phyloP scores from a whole-genome alignment of 805 yeast species.

The Maudiozyma barnettii region DNA sequence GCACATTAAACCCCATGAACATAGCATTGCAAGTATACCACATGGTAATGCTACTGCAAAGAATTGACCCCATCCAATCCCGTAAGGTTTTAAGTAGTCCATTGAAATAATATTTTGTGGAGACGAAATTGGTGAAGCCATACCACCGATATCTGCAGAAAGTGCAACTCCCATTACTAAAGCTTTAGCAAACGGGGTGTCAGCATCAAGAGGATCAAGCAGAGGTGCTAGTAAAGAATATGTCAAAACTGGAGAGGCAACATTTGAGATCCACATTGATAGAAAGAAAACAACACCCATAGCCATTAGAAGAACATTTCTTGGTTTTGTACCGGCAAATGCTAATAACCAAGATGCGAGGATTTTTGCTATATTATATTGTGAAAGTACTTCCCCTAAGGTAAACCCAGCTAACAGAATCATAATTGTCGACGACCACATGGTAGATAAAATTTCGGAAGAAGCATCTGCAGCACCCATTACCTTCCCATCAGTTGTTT shows the following conservation, averaged over 20 bases:
- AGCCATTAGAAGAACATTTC: slow-evolving; percentile 62
- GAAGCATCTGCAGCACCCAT: slow-evolving; percentile 60
- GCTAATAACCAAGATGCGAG: slow-evolving; percentile 77
- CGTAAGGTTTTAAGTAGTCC: slow-evolving; percentile 62
- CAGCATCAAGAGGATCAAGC: slow-evolving; percentile 64
- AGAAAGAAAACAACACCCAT: slow-evolving; percentile 80
- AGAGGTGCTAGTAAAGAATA: slow-evolving; percentile 82
- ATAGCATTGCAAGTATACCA: slow-evolving; percentile 47
- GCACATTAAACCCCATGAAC: slow-evolving; percentile 61
- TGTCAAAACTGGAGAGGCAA: slow-evolving; percentile 91
- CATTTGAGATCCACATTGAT: slow-evolving; percentile 94
- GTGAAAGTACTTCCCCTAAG: slow-evolving; percentile 85
- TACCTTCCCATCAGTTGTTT: slow-evolving; percentile 41
- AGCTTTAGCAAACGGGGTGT: slow-evolving; percentile 73
- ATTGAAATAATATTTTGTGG: slow-evolving; percentile 93
- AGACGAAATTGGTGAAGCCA: slow-evolving; percentile 93
- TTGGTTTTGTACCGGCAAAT: slow-evolving; percentile 75
- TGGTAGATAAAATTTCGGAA: slow-evolving; percentile 58
- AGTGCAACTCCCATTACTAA: slow-evolving; percentile 84
- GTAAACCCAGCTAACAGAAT: slow-evolving; percentile 88
- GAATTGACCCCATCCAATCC: slow-evolving; percentile 82
- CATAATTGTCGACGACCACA: slow-evolving; percentile 96
- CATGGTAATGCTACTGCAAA: slow-evolving; percentile 83
- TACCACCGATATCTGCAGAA: slow-evolving; percentile 88
- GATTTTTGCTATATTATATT: slow-evolving; percentile 82